These are phyloP conservation scores for Hysterium pulicare DNA, from an alignment of 2,329 filamentous ascomycete species.

Conservation along the genomic window DNA sequence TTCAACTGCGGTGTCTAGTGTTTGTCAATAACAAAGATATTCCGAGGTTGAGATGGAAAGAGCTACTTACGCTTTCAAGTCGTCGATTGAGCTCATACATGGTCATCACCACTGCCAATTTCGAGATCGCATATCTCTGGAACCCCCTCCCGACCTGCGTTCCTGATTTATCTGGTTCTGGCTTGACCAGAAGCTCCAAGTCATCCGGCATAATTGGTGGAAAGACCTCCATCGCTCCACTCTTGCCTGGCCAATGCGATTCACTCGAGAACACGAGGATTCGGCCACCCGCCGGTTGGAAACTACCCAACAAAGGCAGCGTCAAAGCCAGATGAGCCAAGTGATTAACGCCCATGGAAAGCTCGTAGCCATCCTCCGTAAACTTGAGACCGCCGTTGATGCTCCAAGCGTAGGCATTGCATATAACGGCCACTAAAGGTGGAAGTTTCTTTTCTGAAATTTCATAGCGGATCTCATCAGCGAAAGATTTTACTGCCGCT, in stretches of 20 bases:
- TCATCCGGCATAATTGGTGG: constrained; percentile 30
- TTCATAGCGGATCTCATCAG: constrained; percentile 7
- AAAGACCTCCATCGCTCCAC: constrained; percentile 35
- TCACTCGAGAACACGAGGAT: constrained; percentile 26
- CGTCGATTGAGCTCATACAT: constrained; percentile 41
- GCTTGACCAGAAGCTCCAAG: constrained; percentile 37
- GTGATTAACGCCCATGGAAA: constrained; percentile 15
- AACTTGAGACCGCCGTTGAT: constrained; percentile 10
- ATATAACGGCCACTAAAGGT: constrained; percentile 17
- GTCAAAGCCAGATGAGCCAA: constrained; percentile 17
- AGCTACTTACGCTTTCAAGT: constrained; percentile 24
- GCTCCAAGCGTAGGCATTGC: constrained; percentile 22
- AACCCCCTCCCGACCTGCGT: constrained; percentile 42
- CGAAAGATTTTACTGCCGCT: constrained; percentile 11
- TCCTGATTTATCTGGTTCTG: constrained; percentile 20
- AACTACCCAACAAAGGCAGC: constrained; percentile 11
- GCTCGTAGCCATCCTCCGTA: constrained; percentile 18
- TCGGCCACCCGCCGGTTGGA: constrained; percentile 10
- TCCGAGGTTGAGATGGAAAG: neutral
- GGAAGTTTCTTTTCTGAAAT: constrained; percentile 10
- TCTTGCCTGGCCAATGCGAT: constrained; percentile 39
- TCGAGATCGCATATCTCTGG: constrained; percentile 44
- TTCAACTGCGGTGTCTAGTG: neutral
- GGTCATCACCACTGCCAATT: constrained; percentile 41
- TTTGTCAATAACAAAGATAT: too few relatives aligned